Base-by-base conservation (phyloP, 352 stramenopile genomes). In the Pythium insidiosum region DNA sequence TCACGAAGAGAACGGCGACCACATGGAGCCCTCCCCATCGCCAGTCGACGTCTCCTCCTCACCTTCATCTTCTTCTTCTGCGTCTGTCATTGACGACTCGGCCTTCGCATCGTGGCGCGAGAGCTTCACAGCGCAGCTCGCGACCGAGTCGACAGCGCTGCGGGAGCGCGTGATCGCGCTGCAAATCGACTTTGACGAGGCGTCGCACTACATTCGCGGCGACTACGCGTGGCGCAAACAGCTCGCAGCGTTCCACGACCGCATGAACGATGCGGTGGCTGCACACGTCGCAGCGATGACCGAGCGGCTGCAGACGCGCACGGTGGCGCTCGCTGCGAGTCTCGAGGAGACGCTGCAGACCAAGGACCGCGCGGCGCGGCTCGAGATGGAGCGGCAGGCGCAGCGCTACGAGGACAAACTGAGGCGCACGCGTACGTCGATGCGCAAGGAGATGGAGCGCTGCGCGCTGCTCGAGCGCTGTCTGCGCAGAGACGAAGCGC, bases 141-240 rank as follows among this genome's bases (percentile, higher is more conserved):
- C 59, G 22, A 16, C 35, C 0, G 56, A 69, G 21, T 26, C 50
- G 0, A 50, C 46, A 1, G 29, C 45, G 3, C 25, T 86, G 18
- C 41, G 64, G 29, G 40, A 67, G 12, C 53, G 47, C 1, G 38
- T 84, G 3, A 48, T 70, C 7, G 22, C 54, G 6, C 53, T 80
- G 3, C 73, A 84, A 37, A 54, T 26, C 19, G 68, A 71, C 22
- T 80, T 82, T 29, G 68, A 84, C 16, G 64, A 80, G 4, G 45
- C 56, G 2, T 73, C 70, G n/a, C 52, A 79, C 25, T 76, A 67
- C 42, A 75, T 83, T 22, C 68, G 71, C 6, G 71, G 71, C 19
- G 73, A 86, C 21, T 68, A 68, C n/a, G 63, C 58, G 12, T 86
- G 73, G 73, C 63, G 73, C 7, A 76, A 75, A 46, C 70, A 86